phyloP scores from a whole-genome alignment of 2,329 filamentous ascomycete genomes.

The Beauveria sp. region DNA sequence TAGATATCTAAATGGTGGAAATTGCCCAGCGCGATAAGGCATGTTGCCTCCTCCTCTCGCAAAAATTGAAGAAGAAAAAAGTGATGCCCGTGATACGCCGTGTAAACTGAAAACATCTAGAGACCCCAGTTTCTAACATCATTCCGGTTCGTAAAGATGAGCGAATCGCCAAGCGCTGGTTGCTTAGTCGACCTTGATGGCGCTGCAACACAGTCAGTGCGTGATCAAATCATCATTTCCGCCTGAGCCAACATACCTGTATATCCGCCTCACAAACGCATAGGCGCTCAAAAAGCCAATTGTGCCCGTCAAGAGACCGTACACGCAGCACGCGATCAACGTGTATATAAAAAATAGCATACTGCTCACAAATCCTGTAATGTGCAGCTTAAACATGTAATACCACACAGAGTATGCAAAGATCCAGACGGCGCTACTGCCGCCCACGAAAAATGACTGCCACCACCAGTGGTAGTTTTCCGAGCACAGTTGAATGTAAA shows the following conservation, averaged over 20 bases:
- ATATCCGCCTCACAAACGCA: constrained; percentile 76
- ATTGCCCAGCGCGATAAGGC: background rate
- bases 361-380: constrained; percentile 70
- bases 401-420: constrained; percentile 81
- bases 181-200: constrained; percentile 42
- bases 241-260: constrained; percentile 30
- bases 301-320: constrained; percentile 73
- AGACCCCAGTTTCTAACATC: background rate
- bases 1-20: background rate
- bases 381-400: constrained; percentile 71
- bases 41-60: background rate
- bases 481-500: constrained; percentile 73
- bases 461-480: constrained; percentile 94
- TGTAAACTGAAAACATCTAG: background rate
- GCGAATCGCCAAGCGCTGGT: background rate
- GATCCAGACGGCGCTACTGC: constrained; percentile 70
- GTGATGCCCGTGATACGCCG: background rate
- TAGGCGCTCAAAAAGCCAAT: constrained; percentile 80
- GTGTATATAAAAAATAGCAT: constrained; percentile 82
- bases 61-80: background rate
- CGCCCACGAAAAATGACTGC: constrained; percentile 76
- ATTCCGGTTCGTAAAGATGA: constrained; percentile 3
- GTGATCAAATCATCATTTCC: constrained; percentile 7
- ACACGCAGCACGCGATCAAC: constrained; percentile 72
- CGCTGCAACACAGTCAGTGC: constrained; percentile 25